Evolutionary conservation across 768 basidiomycete genomes (phyloP), one percentile per base, ranked within the genome.

Genomic region (Floccularia luteovirens): DNA sequence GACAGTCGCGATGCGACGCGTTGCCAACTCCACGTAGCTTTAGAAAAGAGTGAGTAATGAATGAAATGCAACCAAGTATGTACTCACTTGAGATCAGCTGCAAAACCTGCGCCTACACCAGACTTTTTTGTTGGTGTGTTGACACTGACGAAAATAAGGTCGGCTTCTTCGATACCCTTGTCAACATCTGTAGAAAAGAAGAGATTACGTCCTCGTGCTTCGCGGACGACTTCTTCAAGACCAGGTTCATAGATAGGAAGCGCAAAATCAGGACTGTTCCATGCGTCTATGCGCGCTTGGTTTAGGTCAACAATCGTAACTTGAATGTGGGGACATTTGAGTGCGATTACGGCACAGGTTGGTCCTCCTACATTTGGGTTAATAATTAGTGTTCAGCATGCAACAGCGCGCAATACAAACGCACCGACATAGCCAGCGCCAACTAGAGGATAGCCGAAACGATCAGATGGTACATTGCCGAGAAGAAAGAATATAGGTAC

Each of bases 301-400:
- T 98, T 98, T 51, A 99, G 74, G 64, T 99, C 96, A 54, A 98
- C 96, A 53, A 99, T 99, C 53, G 92, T 99, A 57, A 99, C 94
- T 31, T 67, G 67, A 64, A 97, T 89, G 56, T 93, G 75, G 36
- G 92, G 90, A 59, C 91, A 94, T 62, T 90, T 92, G 50, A 88
- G 70, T 14, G 91, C 91, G 51, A 96, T 90, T 56, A 96, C 91
- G 34, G 92, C 87, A 58, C 91, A 94, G 31, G 92, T 97, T 19
- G 92, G 92, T 24, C 92, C 92, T 57, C 91, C 90, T 92, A 14
- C 8, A 28, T n/a, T n/a, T n/a, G n/a, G 49, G 31, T 43, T 25
- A 33, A 38, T 19, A 38, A 46, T 42, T 54, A 42, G 44, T 41
- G 44, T 39, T 33, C 31, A 39, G 21, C 24, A 25, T 41, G 33